A percentile compares a stretch with the other conserved stretches of the same genome.
Evolutionary conservation across 2,329 filamentous ascomycete species (phyloP).

Genomic region (Aureobasidium pullulans): DNA sequence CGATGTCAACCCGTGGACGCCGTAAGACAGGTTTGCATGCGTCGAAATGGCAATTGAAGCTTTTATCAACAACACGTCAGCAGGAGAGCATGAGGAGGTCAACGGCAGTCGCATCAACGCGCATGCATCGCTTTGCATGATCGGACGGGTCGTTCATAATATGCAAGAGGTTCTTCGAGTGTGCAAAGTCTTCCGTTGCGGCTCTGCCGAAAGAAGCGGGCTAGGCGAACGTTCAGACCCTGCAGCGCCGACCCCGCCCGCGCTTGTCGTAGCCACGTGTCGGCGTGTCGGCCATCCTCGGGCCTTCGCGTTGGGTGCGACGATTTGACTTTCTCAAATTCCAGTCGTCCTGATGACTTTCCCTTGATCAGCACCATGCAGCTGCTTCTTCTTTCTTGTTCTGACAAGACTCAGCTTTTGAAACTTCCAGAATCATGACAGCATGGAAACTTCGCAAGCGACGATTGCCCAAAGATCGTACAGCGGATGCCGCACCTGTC

Average conservation of each 20-base stretch:
- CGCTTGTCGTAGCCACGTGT: not conserved
- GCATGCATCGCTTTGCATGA: too few species aligned
- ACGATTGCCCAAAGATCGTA: slow-evolving; percentile 6
- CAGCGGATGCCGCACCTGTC: slow-evolving; percentile 7
- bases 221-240: not conserved
- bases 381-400: not conserved
- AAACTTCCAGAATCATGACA: not conserved
- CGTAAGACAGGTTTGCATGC: not conserved
- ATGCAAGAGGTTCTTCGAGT: not conserved
- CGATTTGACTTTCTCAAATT: not conserved
- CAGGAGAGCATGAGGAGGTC: too few species aligned
- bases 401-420: not conserved
- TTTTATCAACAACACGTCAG: too few species aligned
- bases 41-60: too few species aligned
- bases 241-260: not conserved
- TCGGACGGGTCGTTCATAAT: too few species aligned
- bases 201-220: not conserved
- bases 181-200: not conserved
- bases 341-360: not conserved
- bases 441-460: slow-evolving; percentile 8
- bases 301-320: not conserved
- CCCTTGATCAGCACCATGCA: not conserved
- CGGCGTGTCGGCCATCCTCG: not conserved
- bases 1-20: not conserved
- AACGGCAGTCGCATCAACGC: too few species aligned